Evolutionary conservation across 1,284 basidiomycete species (phyloP).

Genomic region (Pascua sp.): DNA sequence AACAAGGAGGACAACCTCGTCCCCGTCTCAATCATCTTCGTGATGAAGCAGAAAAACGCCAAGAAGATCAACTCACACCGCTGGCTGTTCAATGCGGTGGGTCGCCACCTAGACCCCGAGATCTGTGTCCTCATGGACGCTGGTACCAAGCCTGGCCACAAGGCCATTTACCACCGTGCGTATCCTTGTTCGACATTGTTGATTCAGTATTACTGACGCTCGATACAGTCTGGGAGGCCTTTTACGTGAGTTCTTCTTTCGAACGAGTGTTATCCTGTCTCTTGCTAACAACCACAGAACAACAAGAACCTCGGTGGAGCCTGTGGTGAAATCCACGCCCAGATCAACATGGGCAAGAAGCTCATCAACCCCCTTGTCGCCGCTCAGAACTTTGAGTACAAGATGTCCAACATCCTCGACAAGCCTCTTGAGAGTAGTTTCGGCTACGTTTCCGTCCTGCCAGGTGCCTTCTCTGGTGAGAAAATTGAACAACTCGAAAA

Average conservation of each 20-base stretch:
- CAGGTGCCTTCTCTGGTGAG: conserved; percentile 73
- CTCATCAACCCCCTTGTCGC: conserved; percentile 73
- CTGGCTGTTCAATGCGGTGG: conserved; percentile 71
- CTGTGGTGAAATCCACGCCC: conserved; percentile 91
- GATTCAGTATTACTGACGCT: too few relatives aligned
- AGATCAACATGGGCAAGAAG: conserved; percentile 77
- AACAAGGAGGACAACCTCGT: conserved; percentile 59
- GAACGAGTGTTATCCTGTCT: too few relatives aligned
- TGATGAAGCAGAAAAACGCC: conserved; percentile 81
- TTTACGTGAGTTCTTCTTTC: conserved; percentile 60
- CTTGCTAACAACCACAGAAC: conserved; percentile 6
- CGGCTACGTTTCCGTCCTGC: conserved; percentile 88
- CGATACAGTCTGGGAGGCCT: conserved; percentile 81
- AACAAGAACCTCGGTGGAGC: conserved; percentile 94
- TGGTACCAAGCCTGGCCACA: conserved; percentile 85
- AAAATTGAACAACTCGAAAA: too few relatives aligned
- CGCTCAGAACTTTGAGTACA: conserved; percentile 67
- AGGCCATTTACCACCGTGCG: conserved; percentile 73
- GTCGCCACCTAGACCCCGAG: conserved; percentile 60
- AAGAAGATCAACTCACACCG: conserved; percentile 78
- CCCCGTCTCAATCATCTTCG: conserved; percentile 90
- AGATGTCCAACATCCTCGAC: conserved; percentile 90
- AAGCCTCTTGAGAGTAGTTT: conserved; percentile 77
- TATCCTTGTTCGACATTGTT: too few relatives aligned
- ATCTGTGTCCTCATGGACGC: conserved; percentile 93